Base-by-base conservation (phyloP, 345 rosid species). In the Reutealis trisperma region DNA sequence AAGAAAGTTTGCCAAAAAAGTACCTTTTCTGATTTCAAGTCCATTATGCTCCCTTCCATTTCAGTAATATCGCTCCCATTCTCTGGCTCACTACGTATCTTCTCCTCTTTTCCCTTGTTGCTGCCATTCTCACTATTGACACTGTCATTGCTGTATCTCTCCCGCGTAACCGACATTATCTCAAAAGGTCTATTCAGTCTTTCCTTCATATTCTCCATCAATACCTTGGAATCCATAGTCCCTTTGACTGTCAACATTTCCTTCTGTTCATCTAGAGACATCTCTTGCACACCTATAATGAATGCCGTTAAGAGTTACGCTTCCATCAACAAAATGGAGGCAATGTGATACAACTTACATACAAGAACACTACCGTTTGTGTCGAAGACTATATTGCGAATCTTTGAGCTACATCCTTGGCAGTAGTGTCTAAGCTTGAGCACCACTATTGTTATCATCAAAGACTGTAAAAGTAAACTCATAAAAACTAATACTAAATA, bases 321-420 rank as follows among this genome's bases (percentile, higher is more conserved):
- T 15, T 63, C 67, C 67, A 30, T 61, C 64, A 10, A 22, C 34
- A 30, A 4, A 30, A 63, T 32, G 21, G 18, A 63, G 4, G 6
- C 25, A 30, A 9, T 27, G 21, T 12, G 66, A 63, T 3, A 5
- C 21, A 32, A 63, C 42, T 27, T 13, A 15, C 18, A 51, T 11
- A 4, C 4, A 13, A 7, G 9, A 5, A 4, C 15, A 30, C 32
- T 67, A 93, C 98, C 98, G 77, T 86, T 85, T 74, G 89, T 84
- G 71, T 83, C 86, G 21, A 55, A 51, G 72, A 86, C 70, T 1
- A 74, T 75, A 82, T 85, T 91, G 67, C 27, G 60, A 79, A 95
- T 89, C 92, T 79, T 95, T 51, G 62, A 85, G 63, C 84, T 61
- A 84, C 99, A 95, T 37, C 99, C 98, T 15, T 82, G 83, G 82